Evolutionary conservation across 345 rosid species (phyloP).

Genomic region (Erucastrum elatum): DNA sequence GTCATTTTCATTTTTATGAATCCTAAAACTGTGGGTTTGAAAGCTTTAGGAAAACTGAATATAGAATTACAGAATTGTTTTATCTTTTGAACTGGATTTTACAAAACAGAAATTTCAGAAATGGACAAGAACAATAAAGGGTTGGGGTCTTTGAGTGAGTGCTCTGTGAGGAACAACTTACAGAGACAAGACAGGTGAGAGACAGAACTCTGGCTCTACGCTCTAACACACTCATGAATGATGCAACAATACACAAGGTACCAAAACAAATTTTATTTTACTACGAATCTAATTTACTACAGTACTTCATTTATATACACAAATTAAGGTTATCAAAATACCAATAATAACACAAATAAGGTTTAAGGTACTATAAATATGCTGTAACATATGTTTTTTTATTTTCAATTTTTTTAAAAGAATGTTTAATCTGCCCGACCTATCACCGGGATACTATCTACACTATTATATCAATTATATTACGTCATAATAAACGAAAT

Average conservation of each 20-base stretch:
- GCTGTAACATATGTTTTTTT: conserved; percentile 22
- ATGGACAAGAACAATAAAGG: conserved; percentile 31
- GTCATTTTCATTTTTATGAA: conserved; percentile 9
- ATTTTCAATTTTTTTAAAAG: conserved; percentile 7
- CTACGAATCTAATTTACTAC: not conserved
- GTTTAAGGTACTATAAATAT: conserved; percentile 18
- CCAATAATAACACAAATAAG: not conserved
- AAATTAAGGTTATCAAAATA: conserved; percentile 11
- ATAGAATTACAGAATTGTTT: conserved; percentile 20
- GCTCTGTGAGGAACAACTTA: conserved; percentile 35
- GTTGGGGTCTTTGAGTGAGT: conserved; percentile 30
- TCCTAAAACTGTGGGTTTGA: conserved; percentile 16
- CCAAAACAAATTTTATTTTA: conserved; percentile 14
- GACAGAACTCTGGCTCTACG: conserved; percentile 39
- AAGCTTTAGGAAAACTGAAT: conserved; percentile 12
- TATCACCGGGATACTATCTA: conserved; percentile 5
- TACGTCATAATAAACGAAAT: not conserved
- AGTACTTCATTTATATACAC: conserved; percentile 5
- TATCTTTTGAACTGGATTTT: not conserved
- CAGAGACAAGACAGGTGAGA: conserved; percentile 44
- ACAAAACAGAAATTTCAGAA: conserved; percentile 21
- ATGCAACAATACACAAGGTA: conserved; percentile 37
- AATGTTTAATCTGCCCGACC: conserved; percentile 1
- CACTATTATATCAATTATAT: not conserved
- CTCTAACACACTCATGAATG: conserved; percentile 33